Evolutionary conservation across 306 rosid species (phyloP).

Genomic region (Prunus mongolica): DNA sequence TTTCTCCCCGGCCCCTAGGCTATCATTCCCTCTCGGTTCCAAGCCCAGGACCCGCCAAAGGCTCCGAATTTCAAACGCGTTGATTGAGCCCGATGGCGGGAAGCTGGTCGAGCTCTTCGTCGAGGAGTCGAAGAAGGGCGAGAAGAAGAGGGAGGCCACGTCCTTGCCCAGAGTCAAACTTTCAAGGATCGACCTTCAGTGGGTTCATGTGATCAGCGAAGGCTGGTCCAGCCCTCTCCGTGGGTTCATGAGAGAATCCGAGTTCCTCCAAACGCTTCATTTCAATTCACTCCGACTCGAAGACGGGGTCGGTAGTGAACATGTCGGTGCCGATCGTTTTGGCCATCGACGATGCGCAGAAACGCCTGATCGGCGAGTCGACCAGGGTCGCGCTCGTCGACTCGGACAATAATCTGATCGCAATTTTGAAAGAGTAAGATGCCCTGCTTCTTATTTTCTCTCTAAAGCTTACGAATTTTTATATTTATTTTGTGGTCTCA

Average conservation of each 20-base stretch:
- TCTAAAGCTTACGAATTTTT: not conserved
- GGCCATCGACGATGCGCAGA: slow-evolving; percentile 83
- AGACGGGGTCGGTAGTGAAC: slow-evolving; percentile 79
- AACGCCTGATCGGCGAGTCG: slow-evolving; percentile 63
- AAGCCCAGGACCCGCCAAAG: slow-evolving; percentile 20
- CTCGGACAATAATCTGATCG: slow-evolving; percentile 52
- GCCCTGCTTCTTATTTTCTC: not conserved
- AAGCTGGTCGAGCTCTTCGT: slow-evolving; percentile 79
- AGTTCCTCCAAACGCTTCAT: slow-evolving; percentile 99
- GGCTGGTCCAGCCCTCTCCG: slow-evolving; percentile 94
- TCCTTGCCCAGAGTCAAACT: slow-evolving; percentile 63
- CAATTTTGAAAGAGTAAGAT: slow-evolving; percentile 80
- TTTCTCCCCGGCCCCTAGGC: slow-evolving; percentile 35
- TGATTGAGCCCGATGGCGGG: slow-evolving; percentile 96
- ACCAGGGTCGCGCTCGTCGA: slow-evolving; percentile 77
- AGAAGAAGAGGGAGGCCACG: slow-evolving; percentile 62
- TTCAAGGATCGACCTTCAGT: slow-evolving; percentile 64
- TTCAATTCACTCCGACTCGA: slow-evolving; percentile 77
- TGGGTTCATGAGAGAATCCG: slow-evolving; percentile 93
- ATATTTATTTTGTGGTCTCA: not conserved
- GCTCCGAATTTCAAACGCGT: slow-evolving; percentile 52
- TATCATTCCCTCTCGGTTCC: slow-evolving; percentile 17
- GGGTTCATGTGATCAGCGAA: slow-evolving; percentile 95
- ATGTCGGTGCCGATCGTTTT: slow-evolving; percentile 94
- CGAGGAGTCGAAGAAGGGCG: slow-evolving; percentile 37